These are phyloP conservation scores for Penicillium coffeae DNA, from an alignment of 495 filamentous ascomycete species.

Conservation along the genomic window DNA sequence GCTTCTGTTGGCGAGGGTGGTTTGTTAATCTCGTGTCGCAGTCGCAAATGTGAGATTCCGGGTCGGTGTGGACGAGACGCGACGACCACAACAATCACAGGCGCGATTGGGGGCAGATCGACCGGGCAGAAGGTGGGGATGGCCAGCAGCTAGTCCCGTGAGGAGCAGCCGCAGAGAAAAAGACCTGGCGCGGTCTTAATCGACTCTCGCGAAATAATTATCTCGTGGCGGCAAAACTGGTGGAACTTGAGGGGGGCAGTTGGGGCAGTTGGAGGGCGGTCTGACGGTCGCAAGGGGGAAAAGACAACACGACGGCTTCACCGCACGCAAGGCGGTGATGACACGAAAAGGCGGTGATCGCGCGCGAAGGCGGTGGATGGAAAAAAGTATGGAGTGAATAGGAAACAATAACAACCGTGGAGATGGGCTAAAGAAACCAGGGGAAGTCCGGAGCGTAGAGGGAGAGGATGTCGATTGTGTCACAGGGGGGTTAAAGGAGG, in stretches of 20 bases:
- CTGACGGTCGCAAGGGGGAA: slow-evolving; percentile 27
- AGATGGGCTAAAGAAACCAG: background rate
- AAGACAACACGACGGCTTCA: slow-evolving; percentile 32
- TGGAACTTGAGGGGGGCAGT: slow-evolving; percentile 38
- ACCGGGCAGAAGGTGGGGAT: background rate
- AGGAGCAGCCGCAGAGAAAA: background rate
- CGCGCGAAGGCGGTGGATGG: slow-evolving; percentile 10
- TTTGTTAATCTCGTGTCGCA: background rate
- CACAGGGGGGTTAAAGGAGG: background rate
- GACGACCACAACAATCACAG: background rate
- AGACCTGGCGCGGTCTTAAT: slow-evolving; percentile 5
- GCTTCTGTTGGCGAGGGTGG: background rate
- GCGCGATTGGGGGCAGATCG: slow-evolving; percentile 1
- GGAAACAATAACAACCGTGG: slow-evolving; percentile 3
- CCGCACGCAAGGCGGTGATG: slow-evolving; percentile 49
- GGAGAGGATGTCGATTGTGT: background rate
- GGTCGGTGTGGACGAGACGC: slow-evolving; percentile 3
- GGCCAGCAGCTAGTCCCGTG: background rate
- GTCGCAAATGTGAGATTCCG: background rate
- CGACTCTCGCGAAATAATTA: slow-evolving; percentile 7
- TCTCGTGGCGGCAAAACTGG: slow-evolving; percentile 36
- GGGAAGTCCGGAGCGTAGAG: background rate
- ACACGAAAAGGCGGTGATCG: slow-evolving; percentile 32
- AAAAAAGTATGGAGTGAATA: slow-evolving; percentile 32
- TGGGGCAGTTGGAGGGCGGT: slow-evolving; percentile 31